Evolutionary conservation across 352 stramenopile species (phyloP), one percentile per base, ranked within the genome.

Genomic region (Lagenidium giganteum): DNA sequence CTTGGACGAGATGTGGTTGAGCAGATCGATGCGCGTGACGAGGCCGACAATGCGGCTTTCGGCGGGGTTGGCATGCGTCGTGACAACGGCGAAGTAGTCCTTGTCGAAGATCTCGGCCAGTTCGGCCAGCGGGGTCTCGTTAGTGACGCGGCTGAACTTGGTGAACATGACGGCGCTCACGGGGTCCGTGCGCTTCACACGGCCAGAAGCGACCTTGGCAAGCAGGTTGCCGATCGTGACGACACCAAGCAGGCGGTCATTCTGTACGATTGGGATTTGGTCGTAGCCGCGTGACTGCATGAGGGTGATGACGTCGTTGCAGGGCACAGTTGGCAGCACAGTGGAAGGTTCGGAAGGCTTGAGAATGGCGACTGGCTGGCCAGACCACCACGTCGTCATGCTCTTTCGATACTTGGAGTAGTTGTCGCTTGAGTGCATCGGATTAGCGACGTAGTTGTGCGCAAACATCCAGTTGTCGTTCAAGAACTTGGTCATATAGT

Each of bases 401-500:
- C 76, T 63, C 50, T 83, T 84, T 48, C 70, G 64, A 52, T 67
- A 87, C 33, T 57, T 70, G 4, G 68, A 65, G 59, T 84, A 91
- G 43, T 85, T 89, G 24, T 89, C 59, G 26, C 71, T 60, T 41
- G 75, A 68, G 59, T 91, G 75, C 36, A 85, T 51, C 40, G 70
- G 65, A 54, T 81, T 79, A 38, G 75, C 65, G 20, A 87, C 73
- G 35, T 64, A 90, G 30, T 79, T 61, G 62, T 90, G 80, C 29
- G 76, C 74, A 40, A 72, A 87, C 80, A 92, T 92, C 95, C 95
- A 98, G 56, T 96, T 74, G 70, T 98, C 92, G 42, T 80, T 95
- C 17, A 98, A 50, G 49, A 96, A 96, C 70, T 98, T 98, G 55
- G 77, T 96, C 93, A 98, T 98, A 86, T 98, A 98, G 71, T 98